Base-by-base conservation (phyloP, 2,329 filamentous ascomycete species). In the Aschersonia sp. region DNA sequence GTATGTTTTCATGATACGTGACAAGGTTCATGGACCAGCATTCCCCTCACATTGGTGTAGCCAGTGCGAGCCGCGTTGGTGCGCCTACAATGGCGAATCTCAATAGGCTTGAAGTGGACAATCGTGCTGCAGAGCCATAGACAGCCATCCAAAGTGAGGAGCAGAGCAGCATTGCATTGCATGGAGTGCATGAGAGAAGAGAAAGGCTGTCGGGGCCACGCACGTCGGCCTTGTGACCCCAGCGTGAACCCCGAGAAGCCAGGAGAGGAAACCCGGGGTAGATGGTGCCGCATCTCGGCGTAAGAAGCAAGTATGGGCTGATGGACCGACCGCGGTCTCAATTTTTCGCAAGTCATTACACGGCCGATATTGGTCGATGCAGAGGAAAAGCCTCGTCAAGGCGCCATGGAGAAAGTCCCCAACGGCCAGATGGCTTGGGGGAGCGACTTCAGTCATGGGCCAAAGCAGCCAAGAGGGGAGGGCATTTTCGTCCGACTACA, bases 101-200 rank as follows among this genome's bases (percentile, higher is more conserved):
- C 46, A 47, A 46, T 48, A 51, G 51, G 51, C 31, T 53, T 45
- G 46, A 46, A 44, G 40, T 45, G 9, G 43, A 47, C 43, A 41
- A 45, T 42, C 47, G 46, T 20, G 50, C 50, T 50, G 52, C 52
- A 52, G 42, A 45, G 44, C 46, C 51, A 49, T 47, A 43, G 44
- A 52, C 44, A 46, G 44, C 38, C 41, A 47, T 30, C 29, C 12
- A 45, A 9, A 32, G 43, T 42, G 30, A 47, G 43, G 20, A 47
- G 31, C 30, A 35, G 40, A 30, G 40, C 9, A 42, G 10, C 10
- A 40, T 44, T 20, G 44, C 41, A 12, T 32, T 4, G 31, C 44
- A 44, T 50, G 49, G 49, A 50, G 49, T 46, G 46, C 48, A 47
- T 35, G 45, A 45, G 45, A 35, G 42, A 20, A 20, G 20, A 20